Evolutionary conservation across 2,329 filamentous ascomycete species (phyloP).

Genomic region (Ilyonectria mors-panacis): DNA sequence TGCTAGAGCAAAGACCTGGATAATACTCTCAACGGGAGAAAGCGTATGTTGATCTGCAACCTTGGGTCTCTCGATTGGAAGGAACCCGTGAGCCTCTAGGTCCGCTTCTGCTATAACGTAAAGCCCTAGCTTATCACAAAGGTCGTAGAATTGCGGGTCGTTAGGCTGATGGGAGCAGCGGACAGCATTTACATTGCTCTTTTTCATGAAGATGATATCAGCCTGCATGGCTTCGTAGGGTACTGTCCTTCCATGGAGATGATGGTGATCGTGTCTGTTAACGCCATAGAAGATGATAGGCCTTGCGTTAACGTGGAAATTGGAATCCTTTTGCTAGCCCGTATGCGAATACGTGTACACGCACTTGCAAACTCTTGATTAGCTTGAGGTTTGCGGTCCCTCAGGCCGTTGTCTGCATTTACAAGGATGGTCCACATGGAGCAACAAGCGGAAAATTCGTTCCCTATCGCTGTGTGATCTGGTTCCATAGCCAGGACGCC

Average conservation of each 20-base stretch:
- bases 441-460: too few species aligned
- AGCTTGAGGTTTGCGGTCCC: too few species aligned
- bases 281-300: slow-evolving; percentile 73
- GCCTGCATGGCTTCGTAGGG: slow-evolving; percentile 59
- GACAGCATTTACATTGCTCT: slow-evolving; percentile 78
- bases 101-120: slow-evolving; percentile 74
- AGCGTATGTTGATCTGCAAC: too few species aligned
- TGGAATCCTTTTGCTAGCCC: slow-evolving; percentile 71
- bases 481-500: too few species aligned
- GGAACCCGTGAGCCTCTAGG: slow-evolving; percentile 69
- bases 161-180: slow-evolving; percentile 78
- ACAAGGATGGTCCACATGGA: too few species aligned
- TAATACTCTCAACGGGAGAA: background rate
- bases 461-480: too few species aligned
- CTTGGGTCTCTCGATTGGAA: background rate
- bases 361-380: too few species aligned
- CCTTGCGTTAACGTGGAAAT: slow-evolving; percentile 74
- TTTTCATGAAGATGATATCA: slow-evolving; percentile 78
- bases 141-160: slow-evolving; percentile 70
- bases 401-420: too few species aligned
- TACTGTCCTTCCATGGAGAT: slow-evolving; percentile 69
- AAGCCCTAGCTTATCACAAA: slow-evolving; percentile 74
- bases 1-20: background rate
- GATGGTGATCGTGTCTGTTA: slow-evolving; percentile 48
- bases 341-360: too few species aligned